A percentile compares a stretch with the other conserved stretches of the same genome.
phyloP scores from a whole-genome alignment of 2,329 filamentous ascomycete genomes.

The Penicillium decumbens region DNA sequence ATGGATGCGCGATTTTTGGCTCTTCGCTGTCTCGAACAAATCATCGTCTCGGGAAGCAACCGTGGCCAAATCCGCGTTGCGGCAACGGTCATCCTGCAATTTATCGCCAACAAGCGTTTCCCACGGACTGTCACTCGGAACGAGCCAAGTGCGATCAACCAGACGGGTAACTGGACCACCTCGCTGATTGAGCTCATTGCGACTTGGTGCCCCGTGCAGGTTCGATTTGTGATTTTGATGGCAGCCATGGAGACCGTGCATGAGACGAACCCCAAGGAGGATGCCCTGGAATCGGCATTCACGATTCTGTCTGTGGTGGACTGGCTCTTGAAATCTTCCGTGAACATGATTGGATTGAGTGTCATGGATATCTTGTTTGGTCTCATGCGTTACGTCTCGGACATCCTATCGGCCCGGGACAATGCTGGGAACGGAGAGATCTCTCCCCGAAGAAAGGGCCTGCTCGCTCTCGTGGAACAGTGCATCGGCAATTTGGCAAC shows the following conservation, averaged over 20 bases:
- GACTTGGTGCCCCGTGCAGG: conserved; percentile 87
- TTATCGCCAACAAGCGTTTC: conserved; percentile 58
- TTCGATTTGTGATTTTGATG: conserved; percentile 84
- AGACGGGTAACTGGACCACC: conserved; percentile 68
- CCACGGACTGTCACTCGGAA: conserved; percentile 49
- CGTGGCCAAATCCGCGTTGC: conserved; percentile 74
- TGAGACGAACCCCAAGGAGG: conserved; percentile 63
- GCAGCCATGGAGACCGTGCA: conserved; percentile 73
- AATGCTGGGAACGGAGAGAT: conserved; percentile 36
- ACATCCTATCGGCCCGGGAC: conserved; percentile 64
- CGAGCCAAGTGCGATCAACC: conserved; percentile 40
- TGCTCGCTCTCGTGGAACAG: conserved; percentile 67
- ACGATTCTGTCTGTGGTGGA: conserved; percentile 73
- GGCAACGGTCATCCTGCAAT: conserved; percentile 68
- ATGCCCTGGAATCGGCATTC: conserved; percentile 67
- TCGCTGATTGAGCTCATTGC: conserved; percentile 74
- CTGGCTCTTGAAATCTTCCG: conserved; percentile 75
- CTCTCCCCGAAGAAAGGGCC: conserved; percentile 55
- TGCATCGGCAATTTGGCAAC: conserved; percentile 90
- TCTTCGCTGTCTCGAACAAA: conserved; percentile 77
- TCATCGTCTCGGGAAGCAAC: conserved; percentile 73
- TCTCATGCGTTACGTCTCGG: conserved; percentile 75
- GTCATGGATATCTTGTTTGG: conserved; percentile 91
- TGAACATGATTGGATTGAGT: conserved; percentile 91
- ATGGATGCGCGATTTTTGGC: conserved; percentile 82